These are phyloP conservation scores for Drechslerella coelobrocha DNA, from an alignment of 2,329 filamentous ascomycete species.

Conservation along the genomic window DNA sequence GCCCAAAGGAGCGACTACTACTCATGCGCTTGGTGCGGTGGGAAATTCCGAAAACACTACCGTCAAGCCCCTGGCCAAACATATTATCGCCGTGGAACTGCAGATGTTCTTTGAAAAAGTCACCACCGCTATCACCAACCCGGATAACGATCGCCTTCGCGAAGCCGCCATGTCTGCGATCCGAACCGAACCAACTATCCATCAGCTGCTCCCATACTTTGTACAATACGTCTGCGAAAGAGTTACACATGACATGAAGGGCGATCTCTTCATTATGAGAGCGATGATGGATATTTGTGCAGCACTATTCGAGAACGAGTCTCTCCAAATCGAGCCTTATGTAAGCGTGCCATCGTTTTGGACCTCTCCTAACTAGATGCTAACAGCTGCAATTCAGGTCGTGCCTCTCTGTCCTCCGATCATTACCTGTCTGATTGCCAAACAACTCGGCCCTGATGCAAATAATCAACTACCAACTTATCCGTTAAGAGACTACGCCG, in stretches of 20 bases:
- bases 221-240: constrained; percentile 95
- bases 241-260: constrained; percentile 87
- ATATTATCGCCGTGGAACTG: constrained; percentile 93
- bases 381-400: constrained; percentile 58
- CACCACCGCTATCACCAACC: constrained; percentile 84
- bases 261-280: constrained; percentile 80
- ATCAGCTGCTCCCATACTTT: constrained; percentile 96
- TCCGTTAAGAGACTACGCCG: constrained; percentile 81
- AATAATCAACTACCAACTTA: constrained; percentile 63
- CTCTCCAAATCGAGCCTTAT: constrained; percentile 76
- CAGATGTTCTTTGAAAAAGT: constrained; percentile 98
- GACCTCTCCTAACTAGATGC: constrained; percentile 51
- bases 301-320: constrained; percentile 81
- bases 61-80: constrained; percentile 91
- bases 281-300: constrained; percentile 92
- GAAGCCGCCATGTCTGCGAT: constrained; percentile 85
- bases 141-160: constrained; percentile 83
- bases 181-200: constrained; percentile 85
- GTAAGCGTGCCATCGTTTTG: constrained; percentile 57
- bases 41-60: constrained; percentile 78
- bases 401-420: constrained; percentile 80
- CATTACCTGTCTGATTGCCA: constrained; percentile 86
- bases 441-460: constrained; percentile 68
- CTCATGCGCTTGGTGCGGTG: constrained; percentile 80
- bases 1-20: constrained; percentile 87